Conservation (phyloP, 345 rosid genomes). For the Triadica sebifera region DNA sequence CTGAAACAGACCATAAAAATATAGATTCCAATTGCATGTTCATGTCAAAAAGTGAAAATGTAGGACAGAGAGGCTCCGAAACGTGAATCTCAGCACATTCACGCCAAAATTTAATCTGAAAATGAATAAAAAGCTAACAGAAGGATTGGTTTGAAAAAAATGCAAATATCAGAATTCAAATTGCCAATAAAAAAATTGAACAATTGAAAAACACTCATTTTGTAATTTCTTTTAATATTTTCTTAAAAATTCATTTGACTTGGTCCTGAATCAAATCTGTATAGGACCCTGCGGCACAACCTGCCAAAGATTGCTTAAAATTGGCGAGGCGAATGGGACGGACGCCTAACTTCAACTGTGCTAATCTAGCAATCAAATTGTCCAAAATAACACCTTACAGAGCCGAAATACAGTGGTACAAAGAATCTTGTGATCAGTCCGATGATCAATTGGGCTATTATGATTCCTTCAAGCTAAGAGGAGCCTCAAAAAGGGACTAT, state of each 20-base stretch:
- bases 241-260: neutral
- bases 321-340: slow-evolving; percentile 41
- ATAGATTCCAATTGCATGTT: no score
- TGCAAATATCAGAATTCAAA: no score
- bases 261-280: slow-evolving; percentile 5
- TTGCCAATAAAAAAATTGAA: no score
- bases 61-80: no score
- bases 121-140: no score
- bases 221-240: neutral
- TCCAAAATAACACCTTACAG: slow-evolving; percentile 43
- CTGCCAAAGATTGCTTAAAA: slow-evolving; percentile 43
- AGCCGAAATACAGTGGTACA: slow-evolving; percentile 64
- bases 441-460: slow-evolving; percentile 61
- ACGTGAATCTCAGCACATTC: no score
- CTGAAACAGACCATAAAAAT: no score
- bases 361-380: slow-evolving; percentile 50
- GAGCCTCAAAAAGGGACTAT: slow-evolving; percentile 43
- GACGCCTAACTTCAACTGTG: slow-evolving; percentile 48
- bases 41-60: no score
- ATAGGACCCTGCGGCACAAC: slow-evolving; percentile 33
- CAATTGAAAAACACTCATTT: no score
- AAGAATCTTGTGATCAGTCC: slow-evolving; percentile 46
- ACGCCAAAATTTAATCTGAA: no score
- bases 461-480: slow-evolving; percentile 58
- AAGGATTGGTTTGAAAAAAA: no score